These are phyloP conservation scores for Colletotrichum salicis DNA, from an alignment of 2,329 filamentous ascomycete genomes.

Conservation along the genomic window DNA sequence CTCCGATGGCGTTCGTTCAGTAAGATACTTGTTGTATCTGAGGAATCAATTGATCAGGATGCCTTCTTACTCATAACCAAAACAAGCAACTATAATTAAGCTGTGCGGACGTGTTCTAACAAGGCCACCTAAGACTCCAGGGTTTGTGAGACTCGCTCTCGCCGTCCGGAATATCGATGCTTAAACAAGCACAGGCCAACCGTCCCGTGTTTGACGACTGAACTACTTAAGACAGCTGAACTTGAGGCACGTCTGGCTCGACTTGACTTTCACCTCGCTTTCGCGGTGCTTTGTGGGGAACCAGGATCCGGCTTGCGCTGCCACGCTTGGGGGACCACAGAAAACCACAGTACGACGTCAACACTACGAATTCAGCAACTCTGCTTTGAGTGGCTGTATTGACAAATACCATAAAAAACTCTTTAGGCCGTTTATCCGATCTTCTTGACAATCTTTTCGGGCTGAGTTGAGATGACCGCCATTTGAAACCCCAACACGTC, in stretches of 20 bases:
- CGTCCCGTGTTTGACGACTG: constrained; percentile 5
- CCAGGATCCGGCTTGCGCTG: neutral
- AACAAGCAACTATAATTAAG: too few species aligned
- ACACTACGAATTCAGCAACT: neutral
- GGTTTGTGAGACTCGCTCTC: constrained; percentile 4
- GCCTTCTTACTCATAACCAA: too few species aligned
- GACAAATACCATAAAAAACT: neutral
- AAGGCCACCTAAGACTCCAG: too few species aligned
- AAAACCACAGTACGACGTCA: neutral
- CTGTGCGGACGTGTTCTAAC: too few species aligned
- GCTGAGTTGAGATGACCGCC: neutral
- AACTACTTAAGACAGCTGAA: neutral
- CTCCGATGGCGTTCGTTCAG: too few species aligned
- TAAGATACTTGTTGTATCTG: too few species aligned
- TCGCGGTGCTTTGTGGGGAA: constrained; percentile 7
- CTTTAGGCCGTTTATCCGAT: neutral
- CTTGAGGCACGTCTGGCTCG: neutral
- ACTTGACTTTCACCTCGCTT: constrained; percentile 7
- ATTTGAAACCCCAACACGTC: neutral
- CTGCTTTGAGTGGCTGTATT: neutral
- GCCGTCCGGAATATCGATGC: neutral
- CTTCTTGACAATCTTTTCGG: neutral
- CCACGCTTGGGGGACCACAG: neutral
- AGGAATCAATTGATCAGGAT: too few species aligned
- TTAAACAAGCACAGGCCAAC: constrained; percentile 10